Conservation (phyloP, 2,329 filamentous ascomycete species). For the Rasamsonia emersonii region DNA sequence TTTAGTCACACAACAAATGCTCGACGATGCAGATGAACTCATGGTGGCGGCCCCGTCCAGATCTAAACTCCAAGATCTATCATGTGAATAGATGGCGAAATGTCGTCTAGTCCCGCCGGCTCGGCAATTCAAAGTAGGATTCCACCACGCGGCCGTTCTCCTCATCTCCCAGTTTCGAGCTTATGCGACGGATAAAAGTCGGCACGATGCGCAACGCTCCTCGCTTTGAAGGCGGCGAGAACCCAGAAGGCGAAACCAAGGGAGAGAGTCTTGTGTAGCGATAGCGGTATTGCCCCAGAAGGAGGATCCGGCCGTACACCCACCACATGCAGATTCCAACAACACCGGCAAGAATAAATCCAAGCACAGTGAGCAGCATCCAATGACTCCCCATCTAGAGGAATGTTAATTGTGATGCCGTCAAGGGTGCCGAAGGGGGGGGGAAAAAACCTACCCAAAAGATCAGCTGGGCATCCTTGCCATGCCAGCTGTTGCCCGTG, state of each 20-base stretch:
- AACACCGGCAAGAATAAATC: slow-evolving; percentile 41
- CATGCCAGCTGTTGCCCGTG: slow-evolving; percentile 58
- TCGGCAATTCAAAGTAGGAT: slow-evolving; percentile 31
- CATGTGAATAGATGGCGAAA: too few species aligned
- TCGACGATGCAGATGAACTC: too few species aligned
- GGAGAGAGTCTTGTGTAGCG: slow-evolving; percentile 11
- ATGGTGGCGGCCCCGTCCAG: too few species aligned
- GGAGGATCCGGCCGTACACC: slow-evolving; percentile 40
- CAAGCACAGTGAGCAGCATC: slow-evolving; percentile 45
- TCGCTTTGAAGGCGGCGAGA: slow-evolving; percentile 22
- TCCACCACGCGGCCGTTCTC: slow-evolving; percentile 24
- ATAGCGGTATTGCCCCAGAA: slow-evolving; percentile 33
- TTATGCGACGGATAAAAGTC: slow-evolving; percentile 28
- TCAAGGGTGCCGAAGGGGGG: too few species aligned
- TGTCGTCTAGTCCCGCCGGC: slow-evolving; percentile 27
- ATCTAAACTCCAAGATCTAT: too few species aligned
- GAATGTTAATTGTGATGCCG: too few species aligned
- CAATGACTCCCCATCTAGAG: slow-evolving; percentile 49
- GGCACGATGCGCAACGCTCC: slow-evolving; percentile 26
- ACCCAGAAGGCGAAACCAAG: slow-evolving; percentile 11
- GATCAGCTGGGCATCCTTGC: slow-evolving; percentile 54
- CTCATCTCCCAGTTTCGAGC: slow-evolving; percentile 32
- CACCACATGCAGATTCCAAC: slow-evolving; percentile 43
- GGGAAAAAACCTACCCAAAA: slow-evolving; percentile 46
- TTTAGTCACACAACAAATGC: too few species aligned